phyloP scores from a whole-genome alignment of 2,329 filamentous ascomycete species.

The Alternaria triticimaculans region DNA sequence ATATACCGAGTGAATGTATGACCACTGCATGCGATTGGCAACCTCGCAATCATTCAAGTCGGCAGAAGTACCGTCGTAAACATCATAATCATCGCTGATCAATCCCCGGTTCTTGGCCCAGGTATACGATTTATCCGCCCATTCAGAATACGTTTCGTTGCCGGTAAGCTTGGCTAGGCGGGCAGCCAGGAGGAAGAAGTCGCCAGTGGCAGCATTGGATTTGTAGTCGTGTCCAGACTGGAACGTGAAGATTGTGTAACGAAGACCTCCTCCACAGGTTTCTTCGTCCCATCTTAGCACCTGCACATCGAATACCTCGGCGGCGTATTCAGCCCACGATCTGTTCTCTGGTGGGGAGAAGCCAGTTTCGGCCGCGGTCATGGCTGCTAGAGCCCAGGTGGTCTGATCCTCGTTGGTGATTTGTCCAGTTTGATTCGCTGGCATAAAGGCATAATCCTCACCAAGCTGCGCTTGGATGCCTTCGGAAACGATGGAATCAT shows the following conservation, averaged over 20 bases:
- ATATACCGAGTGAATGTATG: slow-evolving; percentile 57
- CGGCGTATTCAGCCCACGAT: slow-evolving; percentile 67
- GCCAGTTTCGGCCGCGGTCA: slow-evolving; percentile 71
- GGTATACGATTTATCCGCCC: slow-evolving; percentile 69
- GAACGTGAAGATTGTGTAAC: slow-evolving; percentile 76
- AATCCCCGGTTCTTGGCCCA: slow-evolving; percentile 57
- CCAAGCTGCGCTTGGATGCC: slow-evolving; percentile 49
- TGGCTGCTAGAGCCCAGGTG: slow-evolving; percentile 71
- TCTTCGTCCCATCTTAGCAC: slow-evolving; percentile 67
- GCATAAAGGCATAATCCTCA: slow-evolving; percentile 50
- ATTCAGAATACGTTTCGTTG: slow-evolving; percentile 61
- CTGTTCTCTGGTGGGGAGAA: slow-evolving; percentile 57
- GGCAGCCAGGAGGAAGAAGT: slow-evolving; percentile 79
- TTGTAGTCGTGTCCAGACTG: slow-evolving; percentile 83
- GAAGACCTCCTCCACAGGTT: slow-evolving; percentile 69
- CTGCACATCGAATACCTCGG: slow-evolving; percentile 76
- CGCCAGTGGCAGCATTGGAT: slow-evolving; percentile 76
- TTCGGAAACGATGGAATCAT: slow-evolving; percentile 47
- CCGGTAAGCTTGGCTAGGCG: slow-evolving; percentile 72
- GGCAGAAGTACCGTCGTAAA: slow-evolving; percentile 57
- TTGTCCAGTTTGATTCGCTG: slow-evolving; percentile 39
- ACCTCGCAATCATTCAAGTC: slow-evolving; percentile 55
- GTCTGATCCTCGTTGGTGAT: slow-evolving; percentile 75
- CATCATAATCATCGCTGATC: slow-evolving; percentile 54
- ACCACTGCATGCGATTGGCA: slow-evolving; percentile 58